phyloP scores from a whole-genome alignment of 352 stramenopile genomes.

The Pythium brachiatum region DNA sequence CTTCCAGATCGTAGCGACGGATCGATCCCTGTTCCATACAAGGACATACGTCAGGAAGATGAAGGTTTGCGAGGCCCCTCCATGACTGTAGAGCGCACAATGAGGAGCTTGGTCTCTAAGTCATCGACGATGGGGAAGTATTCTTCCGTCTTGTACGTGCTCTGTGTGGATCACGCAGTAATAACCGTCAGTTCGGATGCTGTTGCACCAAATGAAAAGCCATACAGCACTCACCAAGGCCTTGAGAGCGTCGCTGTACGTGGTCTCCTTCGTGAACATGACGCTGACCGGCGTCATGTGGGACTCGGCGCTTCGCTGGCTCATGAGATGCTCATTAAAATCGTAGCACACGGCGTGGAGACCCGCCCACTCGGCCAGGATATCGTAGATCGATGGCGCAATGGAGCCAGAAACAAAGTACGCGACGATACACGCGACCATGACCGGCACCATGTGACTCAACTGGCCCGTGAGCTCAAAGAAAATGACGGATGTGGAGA shows the following conservation, averaged over 20 bases:
- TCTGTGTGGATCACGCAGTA: conserved; percentile 33
- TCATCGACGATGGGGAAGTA: conserved; percentile 80
- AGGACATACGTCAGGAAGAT: neutral
- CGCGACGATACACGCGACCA: conserved; percentile 74
- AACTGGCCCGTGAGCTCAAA: conserved; percentile 82
- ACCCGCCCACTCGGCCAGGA: conserved; percentile 70
- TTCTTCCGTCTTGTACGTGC: conserved; percentile 68
- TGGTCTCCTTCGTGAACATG: conserved; percentile 71
- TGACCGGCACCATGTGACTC: conserved; percentile 81
- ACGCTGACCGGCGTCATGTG: conserved; percentile 58
- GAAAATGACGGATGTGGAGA: conserved; percentile 87
- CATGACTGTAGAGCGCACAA: conserved; percentile 33
- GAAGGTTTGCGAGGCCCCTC: neutral
- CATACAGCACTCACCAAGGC: conserved; percentile 40
- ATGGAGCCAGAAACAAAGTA: conserved; percentile 82
- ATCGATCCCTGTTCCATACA: conserved; percentile 44
- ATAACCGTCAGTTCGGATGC: neutral
- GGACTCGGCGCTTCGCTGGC: conserved; percentile 55
- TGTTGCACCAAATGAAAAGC: no score
- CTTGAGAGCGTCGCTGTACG: conserved; percentile 66
- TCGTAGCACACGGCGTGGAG: conserved; percentile 84
- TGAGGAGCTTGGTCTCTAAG: conserved; percentile 41
- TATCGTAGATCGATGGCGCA: conserved; percentile 84
- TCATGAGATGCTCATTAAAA: conserved; percentile 76
- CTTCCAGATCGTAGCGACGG: conserved; percentile 72